Conservation (phyloP, 2,329 filamentous ascomycete species). For the Fusarium chaquense region DNA sequence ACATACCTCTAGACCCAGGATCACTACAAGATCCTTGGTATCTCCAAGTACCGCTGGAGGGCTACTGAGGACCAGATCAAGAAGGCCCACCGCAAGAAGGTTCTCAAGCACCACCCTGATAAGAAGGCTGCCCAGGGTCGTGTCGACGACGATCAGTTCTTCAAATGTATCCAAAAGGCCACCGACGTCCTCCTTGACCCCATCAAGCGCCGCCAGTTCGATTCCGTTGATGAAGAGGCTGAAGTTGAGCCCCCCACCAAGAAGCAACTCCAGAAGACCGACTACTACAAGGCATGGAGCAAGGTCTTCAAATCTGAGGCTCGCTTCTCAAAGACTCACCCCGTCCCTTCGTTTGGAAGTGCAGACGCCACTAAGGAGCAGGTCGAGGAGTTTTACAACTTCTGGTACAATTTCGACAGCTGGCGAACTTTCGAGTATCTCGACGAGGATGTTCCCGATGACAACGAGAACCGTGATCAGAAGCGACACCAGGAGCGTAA, state of each 20-base stretch:
- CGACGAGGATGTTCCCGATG: conserved; percentile 97
- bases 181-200: conserved; percentile 94
- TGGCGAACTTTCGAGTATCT: conserved; percentile 99
- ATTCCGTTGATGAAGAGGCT: conserved; percentile 94
- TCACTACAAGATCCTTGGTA: conserved; percentile 95
- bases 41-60: conserved; percentile 91
- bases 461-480: conserved; percentile 99
- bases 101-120: conserved; percentile 97
- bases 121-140: conserved; percentile 95
- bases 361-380: conserved; percentile 88
- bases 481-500: conserved; percentile 98
- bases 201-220: conserved; percentile 91
- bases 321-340: conserved; percentile 91
- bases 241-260: conserved; percentile 93
- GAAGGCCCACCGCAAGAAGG: conserved; percentile 99
- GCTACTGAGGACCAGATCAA: conserved; percentile 99
- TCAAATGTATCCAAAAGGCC: conserved; percentile 99
- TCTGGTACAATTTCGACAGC: conserved; percentile 99
- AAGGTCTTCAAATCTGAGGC: conserved; percentile 90
- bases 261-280: conserved; percentile 86
- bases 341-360: conserved; percentile 87
- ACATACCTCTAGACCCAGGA: conserved; percentile 77
- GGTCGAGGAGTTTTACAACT: conserved; percentile 98
- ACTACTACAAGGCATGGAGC: conserved; percentile 96
- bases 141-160: conserved; percentile 95